phyloP scores from a whole-genome alignment of 345 rosid species.

The Raphanus raphanistrum region DNA sequence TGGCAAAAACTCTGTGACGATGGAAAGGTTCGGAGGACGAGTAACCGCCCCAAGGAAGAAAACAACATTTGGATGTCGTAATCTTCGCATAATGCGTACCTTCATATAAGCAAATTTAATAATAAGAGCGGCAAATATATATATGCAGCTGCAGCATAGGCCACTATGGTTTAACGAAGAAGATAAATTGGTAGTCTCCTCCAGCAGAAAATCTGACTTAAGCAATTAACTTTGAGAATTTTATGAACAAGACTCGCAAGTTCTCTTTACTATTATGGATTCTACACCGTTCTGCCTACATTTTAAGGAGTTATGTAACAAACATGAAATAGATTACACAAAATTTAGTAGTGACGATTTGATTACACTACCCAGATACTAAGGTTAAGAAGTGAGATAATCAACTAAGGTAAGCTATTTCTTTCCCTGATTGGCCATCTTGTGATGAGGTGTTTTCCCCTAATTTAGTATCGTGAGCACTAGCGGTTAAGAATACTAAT shows the following conservation, averaged over 20 bases:
- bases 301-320: neutral
- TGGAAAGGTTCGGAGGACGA: conserved; percentile 98
- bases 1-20: conserved; percentile 93
- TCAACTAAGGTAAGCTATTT: neutral
- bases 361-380: neutral
- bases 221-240: neutral
- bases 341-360: neutral
- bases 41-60: conserved; percentile 98
- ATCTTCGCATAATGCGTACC: conserved; percentile 98
- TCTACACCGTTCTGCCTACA: conserved; percentile 3
- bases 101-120: conserved; percentile 27
- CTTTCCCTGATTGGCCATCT: conserved; percentile 9
- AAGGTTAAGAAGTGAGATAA: neutral
- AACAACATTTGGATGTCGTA: conserved; percentile 98
- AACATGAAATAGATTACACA: neutral
- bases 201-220: neutral
- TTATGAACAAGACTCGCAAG: neutral
- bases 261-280: neutral
- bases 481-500: conserved; percentile 13
- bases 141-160: conserved; percentile 6
- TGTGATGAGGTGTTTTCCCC: neutral
- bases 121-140: neutral
- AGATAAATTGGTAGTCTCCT: conserved; percentile 8
- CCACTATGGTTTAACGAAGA: conserved; percentile 14
- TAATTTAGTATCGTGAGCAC: neutral